Evolutionary conservation across 192 early-diverging fungal genomes (phyloP).

Genomic region (Coemansia sp.): DNA sequence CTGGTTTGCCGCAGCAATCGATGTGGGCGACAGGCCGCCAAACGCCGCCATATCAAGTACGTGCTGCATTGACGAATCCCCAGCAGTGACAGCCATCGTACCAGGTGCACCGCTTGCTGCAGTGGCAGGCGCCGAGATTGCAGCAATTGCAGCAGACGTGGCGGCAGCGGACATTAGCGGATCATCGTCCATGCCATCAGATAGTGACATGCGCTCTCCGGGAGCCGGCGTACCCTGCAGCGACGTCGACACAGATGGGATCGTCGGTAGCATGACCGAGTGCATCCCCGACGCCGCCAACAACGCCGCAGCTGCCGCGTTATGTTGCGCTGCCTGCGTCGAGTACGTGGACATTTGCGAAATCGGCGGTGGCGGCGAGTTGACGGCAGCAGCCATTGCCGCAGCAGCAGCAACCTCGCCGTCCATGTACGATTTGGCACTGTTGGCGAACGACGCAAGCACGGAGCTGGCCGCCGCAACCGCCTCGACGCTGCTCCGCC

Average conservation of each 20-base stretch:
- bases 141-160: not conserved
- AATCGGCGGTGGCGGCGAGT: conserved; percentile 11
- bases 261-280: conserved; percentile 44
- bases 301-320: conserved; percentile 40
- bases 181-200: conserved; percentile 2
- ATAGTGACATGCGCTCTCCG: conserved; percentile 10
- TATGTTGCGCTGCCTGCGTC: conserved; percentile 30
- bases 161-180: not conserved
- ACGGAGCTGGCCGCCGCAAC: conserved; percentile 54
- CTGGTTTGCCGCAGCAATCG: conserved; percentile 11
- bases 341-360: conserved; percentile 19
- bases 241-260: conserved; percentile 41
- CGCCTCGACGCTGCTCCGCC: conserved; percentile 53
- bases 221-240: conserved; percentile 45
- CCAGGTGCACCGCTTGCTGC: not conserved
- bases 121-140: not conserved
- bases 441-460: conserved; percentile 50
- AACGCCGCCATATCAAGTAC: conserved; percentile 21
- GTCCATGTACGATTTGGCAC: conserved; percentile 37
- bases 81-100: not conserved
- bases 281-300: conserved; percentile 49
- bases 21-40: conserved; percentile 15
- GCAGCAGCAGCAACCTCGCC: conserved; percentile 14
- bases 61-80: conserved; percentile 12
- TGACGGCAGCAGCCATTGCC: conserved; percentile 20